These are phyloP conservation scores for Colletotrichum sp. DNA, from an alignment of 2,329 filamentous ascomycete species.

Conservation along the genomic window DNA sequence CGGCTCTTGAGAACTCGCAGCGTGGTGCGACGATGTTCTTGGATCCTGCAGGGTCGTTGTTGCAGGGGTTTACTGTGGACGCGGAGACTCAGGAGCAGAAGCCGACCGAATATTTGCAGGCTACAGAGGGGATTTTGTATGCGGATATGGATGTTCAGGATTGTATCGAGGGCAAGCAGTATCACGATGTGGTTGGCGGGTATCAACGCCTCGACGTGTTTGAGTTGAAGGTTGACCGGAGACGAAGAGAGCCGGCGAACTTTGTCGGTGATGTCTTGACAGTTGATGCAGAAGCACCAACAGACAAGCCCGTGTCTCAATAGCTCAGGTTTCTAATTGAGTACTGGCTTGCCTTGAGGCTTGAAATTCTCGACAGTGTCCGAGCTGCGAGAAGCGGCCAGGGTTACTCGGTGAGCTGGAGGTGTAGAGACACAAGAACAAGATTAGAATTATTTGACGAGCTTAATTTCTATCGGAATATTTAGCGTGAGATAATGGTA, in stretches of 20 bases:
- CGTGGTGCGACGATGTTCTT: slow-evolving; percentile 55
- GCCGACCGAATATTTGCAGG: slow-evolving; percentile 42
- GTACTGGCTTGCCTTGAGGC: neutral
- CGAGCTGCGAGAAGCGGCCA: neutral
- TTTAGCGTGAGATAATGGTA: neutral
- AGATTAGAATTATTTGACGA: neutral
- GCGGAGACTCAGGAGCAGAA: slow-evolving; percentile 21
- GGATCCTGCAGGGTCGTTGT: slow-evolving; percentile 50
- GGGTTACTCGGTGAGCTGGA: neutral
- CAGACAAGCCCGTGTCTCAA: neutral
- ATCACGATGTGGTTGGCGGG: slow-evolving; percentile 59
- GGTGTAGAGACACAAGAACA: neutral
- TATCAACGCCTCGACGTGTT: slow-evolving; percentile 63
- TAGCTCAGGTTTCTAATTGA: neutral
- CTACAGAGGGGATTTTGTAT: slow-evolving; percentile 54
- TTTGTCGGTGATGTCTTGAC: slow-evolving; percentile 22
- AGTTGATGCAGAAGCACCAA: neutral
- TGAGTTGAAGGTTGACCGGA: slow-evolving; percentile 51
- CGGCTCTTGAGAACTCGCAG: slow-evolving; percentile 40
- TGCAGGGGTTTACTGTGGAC: slow-evolving; percentile 41
- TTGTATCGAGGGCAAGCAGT: slow-evolving; percentile 61
- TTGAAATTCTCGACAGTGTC: fast-evolving
- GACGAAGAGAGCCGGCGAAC: slow-evolving; percentile 35
- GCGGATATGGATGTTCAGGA: slow-evolving; percentile 53
- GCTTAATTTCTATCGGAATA: fast-evolving